Conservation (phyloP, 257 asterid species). For the Nicotiana paniculata region DNA sequence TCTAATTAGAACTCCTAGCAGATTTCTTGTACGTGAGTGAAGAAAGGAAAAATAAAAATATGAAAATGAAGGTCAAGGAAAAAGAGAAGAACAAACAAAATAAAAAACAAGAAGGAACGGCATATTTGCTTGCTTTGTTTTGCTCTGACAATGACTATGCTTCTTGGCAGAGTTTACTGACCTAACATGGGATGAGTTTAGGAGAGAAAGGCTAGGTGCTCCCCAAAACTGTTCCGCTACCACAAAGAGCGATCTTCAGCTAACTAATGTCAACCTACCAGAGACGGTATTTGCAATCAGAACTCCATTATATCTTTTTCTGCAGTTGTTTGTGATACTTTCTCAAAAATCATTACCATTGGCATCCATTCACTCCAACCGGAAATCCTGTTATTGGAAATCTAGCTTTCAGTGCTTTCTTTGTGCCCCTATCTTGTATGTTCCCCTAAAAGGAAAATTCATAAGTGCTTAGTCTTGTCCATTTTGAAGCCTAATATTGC, state of each 20-base stretch:
- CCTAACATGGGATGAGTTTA: constrained; percentile 93
- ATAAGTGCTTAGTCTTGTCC: not conserved
- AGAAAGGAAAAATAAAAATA: not conserved
- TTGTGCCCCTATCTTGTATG: not conserved
- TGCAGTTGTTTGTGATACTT: not conserved
- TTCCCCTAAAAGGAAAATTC: not conserved
- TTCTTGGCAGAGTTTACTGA: constrained; percentile 64
- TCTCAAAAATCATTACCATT: not conserved
- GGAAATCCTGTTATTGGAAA: not conserved
- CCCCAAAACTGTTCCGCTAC: constrained; percentile 98
- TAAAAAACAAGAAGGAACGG: not conserved
- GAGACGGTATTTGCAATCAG: constrained; percentile 38
- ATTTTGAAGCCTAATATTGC: not conserved
- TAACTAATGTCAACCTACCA: constrained; percentile 50
- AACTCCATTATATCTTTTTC: not conserved
- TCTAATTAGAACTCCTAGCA: no score
- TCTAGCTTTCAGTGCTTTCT: not conserved
- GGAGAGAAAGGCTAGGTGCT: constrained; percentile 64
- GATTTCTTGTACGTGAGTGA: not conserved
- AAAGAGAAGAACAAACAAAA: no score
- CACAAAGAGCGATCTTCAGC: constrained; percentile 61
- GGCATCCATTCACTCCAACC: not conserved
- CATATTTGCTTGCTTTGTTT: not conserved
- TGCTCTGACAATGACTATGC: not conserved
- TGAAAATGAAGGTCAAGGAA: not conserved